Percentiles rank a stretch among this genome's conserved stretches.
phyloP scores from a whole-genome alignment of 75 land plant species.

The Azolla pinnata region DNA sequence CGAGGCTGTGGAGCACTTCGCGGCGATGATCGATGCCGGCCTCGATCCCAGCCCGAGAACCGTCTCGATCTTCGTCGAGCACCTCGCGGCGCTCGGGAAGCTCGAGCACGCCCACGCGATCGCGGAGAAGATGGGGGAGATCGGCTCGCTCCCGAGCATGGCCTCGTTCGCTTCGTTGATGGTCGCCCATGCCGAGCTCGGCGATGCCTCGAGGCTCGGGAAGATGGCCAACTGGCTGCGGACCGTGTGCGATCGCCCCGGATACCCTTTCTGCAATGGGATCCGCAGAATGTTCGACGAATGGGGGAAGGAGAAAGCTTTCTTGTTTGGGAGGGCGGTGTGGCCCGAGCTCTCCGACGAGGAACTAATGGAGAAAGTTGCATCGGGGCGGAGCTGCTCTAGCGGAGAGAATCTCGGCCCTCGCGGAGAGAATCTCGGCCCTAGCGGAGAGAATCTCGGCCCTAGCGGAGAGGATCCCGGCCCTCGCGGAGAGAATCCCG shows the following conservation, averaged over 20 bases:
- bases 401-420: no score
- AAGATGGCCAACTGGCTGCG: not conserved
- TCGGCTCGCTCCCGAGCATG: not conserved
- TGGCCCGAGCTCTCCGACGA: not conserved
- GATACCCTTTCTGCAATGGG: not conserved
- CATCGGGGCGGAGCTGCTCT: no score
- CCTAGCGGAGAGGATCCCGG: no score
- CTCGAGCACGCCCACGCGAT: not conserved
- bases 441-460: no score
- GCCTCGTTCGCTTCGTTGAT: not conserved
- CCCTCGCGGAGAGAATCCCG: no score
- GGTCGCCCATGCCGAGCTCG: not conserved
- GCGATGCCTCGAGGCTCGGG: not conserved
- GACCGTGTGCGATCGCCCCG: not conserved
- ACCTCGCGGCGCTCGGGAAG: not conserved
- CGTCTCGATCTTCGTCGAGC: not conserved
- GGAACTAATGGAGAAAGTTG: not conserved
- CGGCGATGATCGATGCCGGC: not conserved
- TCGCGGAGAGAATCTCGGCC: no score
- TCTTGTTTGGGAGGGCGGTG: not conserved
- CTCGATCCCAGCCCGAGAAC: not conserved
- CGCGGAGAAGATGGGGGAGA: not conserved
- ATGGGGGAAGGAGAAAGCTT: not conserved
- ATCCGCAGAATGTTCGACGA: not conserved
- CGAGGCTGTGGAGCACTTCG: not conserved